These are phyloP conservation scores for Suillus subalutaceus DNA, from an alignment of 768 basidiomycete genomes.

Conservation along the genomic window DNA sequence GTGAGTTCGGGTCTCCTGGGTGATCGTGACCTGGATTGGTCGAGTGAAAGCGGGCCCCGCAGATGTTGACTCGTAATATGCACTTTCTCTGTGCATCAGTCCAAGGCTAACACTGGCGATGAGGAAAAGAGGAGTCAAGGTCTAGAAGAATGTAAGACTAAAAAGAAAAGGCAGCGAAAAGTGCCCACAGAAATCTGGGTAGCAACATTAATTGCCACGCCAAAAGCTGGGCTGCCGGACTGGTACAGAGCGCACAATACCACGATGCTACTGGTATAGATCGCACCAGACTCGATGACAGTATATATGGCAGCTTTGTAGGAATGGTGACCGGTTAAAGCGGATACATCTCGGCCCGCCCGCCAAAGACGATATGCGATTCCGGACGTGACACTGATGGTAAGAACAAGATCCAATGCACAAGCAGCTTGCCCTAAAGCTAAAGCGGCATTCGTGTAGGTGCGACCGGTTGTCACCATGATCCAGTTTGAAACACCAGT, in stretches of 20 bases:
- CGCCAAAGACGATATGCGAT: slow-evolving; percentile 21
- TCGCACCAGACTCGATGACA: slow-evolving; percentile 21
- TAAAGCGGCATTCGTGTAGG: neutral
- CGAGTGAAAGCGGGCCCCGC: neutral
- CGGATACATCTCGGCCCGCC: neutral
- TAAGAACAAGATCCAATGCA: slow-evolving; percentile 17
- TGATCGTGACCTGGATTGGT: neutral
- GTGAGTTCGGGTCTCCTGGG: neutral
- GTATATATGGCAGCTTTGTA: slow-evolving; percentile 19
- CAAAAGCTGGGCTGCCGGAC: neutral
- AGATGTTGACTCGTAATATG: neutral
- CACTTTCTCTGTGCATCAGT: slow-evolving; percentile 9
- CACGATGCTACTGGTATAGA: slow-evolving; percentile 19
- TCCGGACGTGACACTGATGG: slow-evolving; percentile 15
- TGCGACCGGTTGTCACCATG: neutral
- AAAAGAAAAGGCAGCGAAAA: neutral
- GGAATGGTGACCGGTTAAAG: neutral
- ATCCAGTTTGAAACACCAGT: neutral
- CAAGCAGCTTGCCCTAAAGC: slow-evolving; percentile 8
- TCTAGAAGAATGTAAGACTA: slow-evolving; percentile 11
- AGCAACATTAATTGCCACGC: slow-evolving; percentile 9
- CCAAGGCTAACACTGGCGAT: slow-evolving; percentile 17
- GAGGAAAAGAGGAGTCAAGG: slow-evolving; percentile 18
- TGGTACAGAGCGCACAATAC: slow-evolving; percentile 15
- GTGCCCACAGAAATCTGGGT: slow-evolving; percentile 18